phyloP scores from a whole-genome alignment of 2,329 filamentous ascomycete genomes.

The Microdochium trichocladiopsis region DNA sequence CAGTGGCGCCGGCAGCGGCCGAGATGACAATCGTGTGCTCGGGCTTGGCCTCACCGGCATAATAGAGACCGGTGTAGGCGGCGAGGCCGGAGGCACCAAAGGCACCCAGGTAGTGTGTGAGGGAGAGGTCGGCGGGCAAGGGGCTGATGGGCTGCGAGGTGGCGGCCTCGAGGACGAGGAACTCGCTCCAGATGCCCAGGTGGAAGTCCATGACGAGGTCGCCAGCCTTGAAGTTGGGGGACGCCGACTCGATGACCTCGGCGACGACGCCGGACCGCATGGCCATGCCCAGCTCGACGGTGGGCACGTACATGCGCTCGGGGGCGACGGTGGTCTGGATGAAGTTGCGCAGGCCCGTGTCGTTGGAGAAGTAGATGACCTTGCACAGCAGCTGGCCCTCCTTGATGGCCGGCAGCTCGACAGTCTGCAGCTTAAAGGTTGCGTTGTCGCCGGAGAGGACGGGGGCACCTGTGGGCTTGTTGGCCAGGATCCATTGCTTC shows the following conservation, averaged over 20 bases:
- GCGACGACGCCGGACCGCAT: constrained; percentile 61
- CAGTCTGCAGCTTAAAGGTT: constrained; percentile 17
- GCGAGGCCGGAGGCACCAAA: constrained; percentile 65
- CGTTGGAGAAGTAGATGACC: constrained; percentile 20
- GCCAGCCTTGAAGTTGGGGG: constrained; percentile 44
- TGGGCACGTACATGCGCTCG: constrained; percentile 54
- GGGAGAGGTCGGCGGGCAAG: constrained; percentile 30
- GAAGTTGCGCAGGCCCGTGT: constrained; percentile 19
- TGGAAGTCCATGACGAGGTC: constrained; percentile 43
- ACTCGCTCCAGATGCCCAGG: constrained; percentile 58
- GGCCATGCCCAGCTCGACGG: constrained; percentile 58
- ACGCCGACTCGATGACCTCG: constrained; percentile 55
- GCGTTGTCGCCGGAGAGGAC: constrained; percentile 16
- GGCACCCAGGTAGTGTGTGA: constrained; percentile 55
- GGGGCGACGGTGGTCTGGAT: constrained; percentile 15
- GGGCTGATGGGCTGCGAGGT: constrained; percentile 37
- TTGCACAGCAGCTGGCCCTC: constrained; percentile 15
- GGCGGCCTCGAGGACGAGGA: constrained; percentile 47
- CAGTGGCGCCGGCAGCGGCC: constrained; percentile 72
- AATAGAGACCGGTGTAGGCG: constrained; percentile 67
- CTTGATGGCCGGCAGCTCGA: constrained; percentile 12
- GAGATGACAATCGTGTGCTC: constrained; percentile 73
- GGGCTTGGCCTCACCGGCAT: constrained; percentile 59
- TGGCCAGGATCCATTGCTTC: constrained; percentile 19
- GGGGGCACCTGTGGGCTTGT: constrained; percentile 14